Percentiles rank a stretch among this genome's conserved stretches.
Conservation (phyloP, 305 asterid species). For the Fraxinus sp. region DNA sequence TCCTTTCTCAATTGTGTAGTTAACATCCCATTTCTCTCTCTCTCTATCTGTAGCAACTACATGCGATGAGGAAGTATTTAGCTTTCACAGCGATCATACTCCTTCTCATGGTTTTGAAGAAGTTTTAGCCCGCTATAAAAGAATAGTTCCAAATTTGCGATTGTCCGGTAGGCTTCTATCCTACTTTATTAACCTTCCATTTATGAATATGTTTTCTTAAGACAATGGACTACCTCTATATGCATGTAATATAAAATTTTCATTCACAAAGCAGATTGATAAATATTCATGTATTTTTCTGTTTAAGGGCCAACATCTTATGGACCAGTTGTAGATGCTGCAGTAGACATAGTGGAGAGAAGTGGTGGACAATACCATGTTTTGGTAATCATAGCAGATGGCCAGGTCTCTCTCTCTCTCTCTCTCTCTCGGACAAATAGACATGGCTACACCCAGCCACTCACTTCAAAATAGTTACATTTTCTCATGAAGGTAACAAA, state of each 20-base stretch:
- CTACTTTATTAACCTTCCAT: background rate
- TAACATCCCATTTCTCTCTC: background rate
- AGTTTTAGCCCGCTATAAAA: constrained; percentile 71
- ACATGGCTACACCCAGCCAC: constrained; percentile 10
- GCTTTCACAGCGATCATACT: constrained; percentile 74
- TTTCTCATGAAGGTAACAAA: constrained; percentile 63
- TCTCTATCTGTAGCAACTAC: constrained; percentile 48
- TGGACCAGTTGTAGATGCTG: constrained; percentile 84
- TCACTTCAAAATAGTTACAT: constrained; percentile 18
- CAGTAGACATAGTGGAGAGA: constrained; percentile 79
- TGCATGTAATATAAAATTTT: constrained; percentile 3
- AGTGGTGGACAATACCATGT: constrained; percentile 83
- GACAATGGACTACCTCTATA: constrained; percentile 6
- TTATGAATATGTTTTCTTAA: constrained; percentile 3
- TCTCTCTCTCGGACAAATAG: constrained; percentile 5
- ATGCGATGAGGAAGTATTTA: constrained; percentile 71
- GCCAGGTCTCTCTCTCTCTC: constrained; percentile 54
- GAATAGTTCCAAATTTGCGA: constrained; percentile 53
- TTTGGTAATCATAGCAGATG: constrained; percentile 83
- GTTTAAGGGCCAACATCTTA: constrained; percentile 80
- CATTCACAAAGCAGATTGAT: constrained; percentile 17
- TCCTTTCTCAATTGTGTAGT: constrained; percentile 17
- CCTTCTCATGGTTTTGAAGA: constrained; percentile 88
- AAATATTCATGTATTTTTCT: background rate
- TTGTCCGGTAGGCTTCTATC: constrained; percentile 55